Base-by-base conservation (phyloP, 495 filamentous ascomycete species). In the Parathielavia hyrcaniae region DNA sequence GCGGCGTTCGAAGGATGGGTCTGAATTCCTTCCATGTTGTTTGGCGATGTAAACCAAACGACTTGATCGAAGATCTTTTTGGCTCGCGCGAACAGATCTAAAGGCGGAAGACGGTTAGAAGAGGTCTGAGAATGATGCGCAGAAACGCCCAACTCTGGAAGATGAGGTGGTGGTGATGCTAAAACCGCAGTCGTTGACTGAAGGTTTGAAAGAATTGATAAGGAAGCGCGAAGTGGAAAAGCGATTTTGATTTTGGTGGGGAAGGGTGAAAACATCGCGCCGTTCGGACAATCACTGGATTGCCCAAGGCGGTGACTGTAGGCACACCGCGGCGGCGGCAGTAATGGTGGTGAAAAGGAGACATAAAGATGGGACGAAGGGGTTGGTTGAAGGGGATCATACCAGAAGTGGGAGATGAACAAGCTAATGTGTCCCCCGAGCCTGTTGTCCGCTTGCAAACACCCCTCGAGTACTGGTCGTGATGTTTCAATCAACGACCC, bases 401-500 rank as follows among this genome's bases (percentile, higher is more conserved):
- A 89, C 87, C 84, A 77, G 81, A 71, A 77, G 78, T 77, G 83
- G 88, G 90, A 96, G 91, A 96, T 88, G 80, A 88, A 95, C 91
- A 96, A 97, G 66, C 85, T 73, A 97, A 97, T 96, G 91, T 90
- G 86, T 96, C 91, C 89, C 91, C 90, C 85, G 75, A 71, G 71
- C 73, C 61, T 67, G 65, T 66, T 76, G 72, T 70, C 70, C 71
- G 64, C 51, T 58, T 40, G 48, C 61, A 65, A 64, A 55, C 67
- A 60, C 63, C 62, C 6, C 55, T 61, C 39, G 22, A 52, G 17
- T 40, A 58, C 6, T 17, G 51, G 55, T 60, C 60, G 55, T 63
- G 67, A 73, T 73, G 57, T 74, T 65, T 69, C 71, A 62, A 74
- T 65, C 67, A 57, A 64, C 58, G 65, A 63, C 57, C 55, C 49